Evolutionary conservation across 1,139 yeast genomes (phyloP).

Genomic region (Groenewaldozyma auringiensis): DNA sequence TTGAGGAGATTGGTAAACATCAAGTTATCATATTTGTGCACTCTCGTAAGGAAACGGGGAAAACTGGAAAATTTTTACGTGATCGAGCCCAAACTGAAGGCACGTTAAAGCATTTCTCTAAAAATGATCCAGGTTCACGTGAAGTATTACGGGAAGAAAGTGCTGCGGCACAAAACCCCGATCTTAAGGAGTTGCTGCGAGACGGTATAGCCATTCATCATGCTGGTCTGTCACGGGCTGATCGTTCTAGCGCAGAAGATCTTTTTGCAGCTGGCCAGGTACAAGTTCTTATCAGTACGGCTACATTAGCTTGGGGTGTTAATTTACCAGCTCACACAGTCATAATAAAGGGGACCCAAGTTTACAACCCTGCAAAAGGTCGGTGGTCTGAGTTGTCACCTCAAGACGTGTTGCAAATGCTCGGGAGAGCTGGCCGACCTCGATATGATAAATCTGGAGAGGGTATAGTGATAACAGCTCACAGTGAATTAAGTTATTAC

Average conservation of each 20-base stretch:
- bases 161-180: slow-evolving; percentile 45
- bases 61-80: slow-evolving; percentile 70
- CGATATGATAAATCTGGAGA: slow-evolving; percentile 88
- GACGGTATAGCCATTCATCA: slow-evolving; percentile 88
- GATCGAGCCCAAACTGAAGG: slow-evolving; percentile 55
- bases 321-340: slow-evolving; percentile 96
- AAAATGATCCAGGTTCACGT: slow-evolving; percentile 50
- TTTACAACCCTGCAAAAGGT: slow-evolving; percentile 86
- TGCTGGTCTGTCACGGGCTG: slow-evolving; percentile 76
- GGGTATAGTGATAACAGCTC: slow-evolving; percentile 87
- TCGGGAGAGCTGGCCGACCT: slow-evolving; percentile 96
- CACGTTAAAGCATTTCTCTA: slow-evolving; percentile 40
- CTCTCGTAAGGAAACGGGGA: slow-evolving; percentile 83
- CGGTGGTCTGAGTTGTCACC: slow-evolving; percentile 85
- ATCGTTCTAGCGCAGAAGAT: slow-evolving; percentile 74
- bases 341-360: slow-evolving; percentile 88
- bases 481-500: slow-evolving; percentile 79
- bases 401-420: slow-evolving; percentile 90
- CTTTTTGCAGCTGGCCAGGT: slow-evolving; percentile 81
- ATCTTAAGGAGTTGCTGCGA: slow-evolving; percentile 54
- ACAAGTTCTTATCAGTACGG: slow-evolving; percentile 81
- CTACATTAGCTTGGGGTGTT: slow-evolving; percentile 98
- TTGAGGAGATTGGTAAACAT: slow-evolving; percentile 58
- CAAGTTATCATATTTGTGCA: slow-evolving; percentile 89
- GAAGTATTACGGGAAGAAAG: slow-evolving; percentile 62